A percentile compares a stretch with the other conserved stretches of the same genome.
These are phyloP conservation scores for Endocalyx cinctus DNA, from an alignment of 2,329 filamentous ascomycete genomes.

Conservation along the genomic window DNA sequence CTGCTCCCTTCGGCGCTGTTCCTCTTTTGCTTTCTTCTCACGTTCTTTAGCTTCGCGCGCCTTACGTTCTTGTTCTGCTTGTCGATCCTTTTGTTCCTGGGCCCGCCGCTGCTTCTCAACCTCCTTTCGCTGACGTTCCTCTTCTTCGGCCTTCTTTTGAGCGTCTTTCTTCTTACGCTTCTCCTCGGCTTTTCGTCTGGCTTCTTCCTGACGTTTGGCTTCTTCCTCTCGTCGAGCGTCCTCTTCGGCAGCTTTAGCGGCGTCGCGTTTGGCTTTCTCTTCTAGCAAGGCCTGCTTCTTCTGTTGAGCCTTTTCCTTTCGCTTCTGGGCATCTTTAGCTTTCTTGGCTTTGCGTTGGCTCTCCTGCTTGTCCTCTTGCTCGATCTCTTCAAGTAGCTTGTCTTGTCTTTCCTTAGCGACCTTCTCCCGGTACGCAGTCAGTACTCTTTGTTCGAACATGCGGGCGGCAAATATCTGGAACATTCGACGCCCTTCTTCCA, in stretches of 20 bases:
- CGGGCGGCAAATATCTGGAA: constrained; percentile 98
- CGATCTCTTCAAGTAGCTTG: constrained; percentile 84
- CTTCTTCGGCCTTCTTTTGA: constrained; percentile 84
- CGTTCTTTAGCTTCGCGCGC: constrained; percentile 72
- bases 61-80: constrained; percentile 82
- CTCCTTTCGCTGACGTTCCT: constrained; percentile 80
- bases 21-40: constrained; percentile 81
- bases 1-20: constrained; percentile 73
- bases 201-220: constrained; percentile 74
- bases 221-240: constrained; percentile 71
- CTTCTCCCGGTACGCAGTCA: constrained; percentile 97
- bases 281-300: constrained; percentile 89
- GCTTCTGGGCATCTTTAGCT: constrained; percentile 88
- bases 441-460: constrained; percentile 97
- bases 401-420: constrained; percentile 88
- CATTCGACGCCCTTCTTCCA: constrained; percentile 98
- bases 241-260: constrained; percentile 85
- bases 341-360: constrained; percentile 86
- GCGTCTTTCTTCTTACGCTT: constrained; percentile 88
- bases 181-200: constrained; percentile 78
- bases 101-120: constrained; percentile 74
- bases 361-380: constrained; percentile 74
- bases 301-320: constrained; percentile 86
- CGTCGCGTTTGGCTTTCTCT: constrained; percentile 81
- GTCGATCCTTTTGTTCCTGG: constrained; percentile 80